Evolutionary conservation across 2,329 filamentous ascomycete genomes (phyloP), one percentile per base, ranked within the genome.

Genomic region (Nannizziopsis arthrosporioides): DNA sequence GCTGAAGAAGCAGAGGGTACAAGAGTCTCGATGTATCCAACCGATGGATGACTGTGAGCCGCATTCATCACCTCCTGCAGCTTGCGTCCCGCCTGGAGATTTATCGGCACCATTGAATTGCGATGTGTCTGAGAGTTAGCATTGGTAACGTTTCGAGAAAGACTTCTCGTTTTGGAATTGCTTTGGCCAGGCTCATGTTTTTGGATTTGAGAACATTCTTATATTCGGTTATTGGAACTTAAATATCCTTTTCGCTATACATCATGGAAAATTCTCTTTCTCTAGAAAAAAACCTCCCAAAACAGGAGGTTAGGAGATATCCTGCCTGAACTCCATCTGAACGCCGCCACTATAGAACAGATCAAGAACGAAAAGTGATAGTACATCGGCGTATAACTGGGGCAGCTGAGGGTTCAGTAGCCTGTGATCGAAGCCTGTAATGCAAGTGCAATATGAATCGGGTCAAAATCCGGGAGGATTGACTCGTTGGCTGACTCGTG

Each of bases 401-500:
- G 8, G n/a, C 8, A n/a, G 9, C n/a, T 7, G 11, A n/a, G 17
- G 2, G 15, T 41, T 14, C 17, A n/a, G 6, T 9, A 17, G 34
- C 18, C 34, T 12, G 4, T 15, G 19, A 35, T 18, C 22, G 19
- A 2, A 5, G 19, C 14, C 40, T n/a, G 32, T 34, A 38, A 31
- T 27, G n/a, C 15, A 9, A 12, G 17, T 38, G 12, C 6, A 19
- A 15, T 3, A 38, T 15, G 30, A 1, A 9, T 9, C 6, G 40
- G 30, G 22, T 71, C 81, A 95, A 70, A 90, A 96, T 71, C 90
- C 90, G 41, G 90, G 89, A 50, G 90, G 90, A 68, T 96, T 96
- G 65, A 95, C 64, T 69, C 90, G 76, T 68, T 96, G 90, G 55
- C 86, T 94, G 54, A 96, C 83, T 70, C 89, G 83, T 58, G 90